Evolutionary conservation across 2,329 filamentous ascomycete genomes (phyloP).

Genomic region (Scedosporium boydii): DNA sequence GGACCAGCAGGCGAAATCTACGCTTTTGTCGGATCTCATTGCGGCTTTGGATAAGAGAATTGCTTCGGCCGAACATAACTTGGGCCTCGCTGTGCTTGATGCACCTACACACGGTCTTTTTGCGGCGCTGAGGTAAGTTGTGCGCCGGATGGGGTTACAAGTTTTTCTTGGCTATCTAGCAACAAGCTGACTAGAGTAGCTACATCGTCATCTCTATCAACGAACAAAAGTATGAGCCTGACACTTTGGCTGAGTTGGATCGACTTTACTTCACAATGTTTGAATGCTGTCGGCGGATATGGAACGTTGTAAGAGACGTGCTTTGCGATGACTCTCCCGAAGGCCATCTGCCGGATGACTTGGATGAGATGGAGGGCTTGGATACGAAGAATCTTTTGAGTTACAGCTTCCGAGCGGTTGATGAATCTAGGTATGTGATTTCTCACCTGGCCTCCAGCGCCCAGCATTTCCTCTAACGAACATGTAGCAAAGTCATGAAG

Average conservation of each 20-base stretch:
- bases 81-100: constrained; percentile 56
- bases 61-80: constrained; percentile 48
- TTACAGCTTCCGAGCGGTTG: constrained; percentile 90
- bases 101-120: constrained; percentile 63
- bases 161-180: background rate
- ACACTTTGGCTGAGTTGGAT: constrained; percentile 7
- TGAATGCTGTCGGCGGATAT: constrained; percentile 56
- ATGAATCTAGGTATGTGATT: constrained; percentile 68
- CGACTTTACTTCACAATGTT: constrained; percentile 22
- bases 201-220: constrained; percentile 11
- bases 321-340: constrained; percentile 94
- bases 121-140: constrained; percentile 43
- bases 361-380: constrained; percentile 61
- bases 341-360: constrained; percentile 68
- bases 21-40: constrained; percentile 49
- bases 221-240: constrained; percentile 8
- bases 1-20: constrained; percentile 29
- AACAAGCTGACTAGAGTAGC: background rate
- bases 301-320: constrained; percentile 64
- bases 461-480: constrained; percentile 12
- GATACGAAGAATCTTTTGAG: constrained; percentile 85
- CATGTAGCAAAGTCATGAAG: constrained; percentile 49
- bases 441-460: background rate
- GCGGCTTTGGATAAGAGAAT: constrained; percentile 56
- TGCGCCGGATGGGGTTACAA: no score